phyloP scores from a whole-genome alignment of 2,329 filamentous ascomycete genomes.

The Penicillium sp. region DNA sequence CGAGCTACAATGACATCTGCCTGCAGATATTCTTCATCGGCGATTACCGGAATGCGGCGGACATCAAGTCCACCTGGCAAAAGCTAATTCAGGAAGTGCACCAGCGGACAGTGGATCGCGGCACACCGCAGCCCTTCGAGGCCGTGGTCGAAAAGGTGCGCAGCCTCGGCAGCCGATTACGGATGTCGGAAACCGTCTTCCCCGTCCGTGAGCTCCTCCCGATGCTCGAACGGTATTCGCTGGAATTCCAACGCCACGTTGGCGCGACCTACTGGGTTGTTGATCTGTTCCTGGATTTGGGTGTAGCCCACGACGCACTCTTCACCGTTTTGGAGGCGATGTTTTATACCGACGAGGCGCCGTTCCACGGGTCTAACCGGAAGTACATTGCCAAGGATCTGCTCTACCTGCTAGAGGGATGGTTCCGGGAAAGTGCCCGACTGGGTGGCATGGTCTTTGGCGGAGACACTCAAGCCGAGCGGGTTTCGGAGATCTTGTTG shows the following conservation, averaged over 20 bases:
- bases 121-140: slow-evolving; percentile 51
- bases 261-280: slow-evolving; percentile 62
- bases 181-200: slow-evolving; percentile 60
- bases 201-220: slow-evolving; percentile 59
- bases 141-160: slow-evolving; percentile 59
- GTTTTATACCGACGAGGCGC: slow-evolving; percentile 68
- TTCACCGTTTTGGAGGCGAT: slow-evolving; percentile 66
- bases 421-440: slow-evolving; percentile 62
- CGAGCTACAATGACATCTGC: slow-evolving; percentile 90
- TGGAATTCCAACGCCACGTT: slow-evolving; percentile 53
- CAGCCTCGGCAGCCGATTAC: slow-evolving; percentile 59
- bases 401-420: slow-evolving; percentile 62
- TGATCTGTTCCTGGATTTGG: slow-evolving; percentile 67
- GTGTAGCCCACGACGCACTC: slow-evolving; percentile 64
- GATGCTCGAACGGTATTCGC: slow-evolving; percentile 59
- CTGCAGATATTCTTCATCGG: slow-evolving; percentile 89
- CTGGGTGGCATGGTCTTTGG: slow-evolving; percentile 62
- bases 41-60: slow-evolving; percentile 84
- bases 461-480: slow-evolving; percentile 60
- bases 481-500: slow-evolving; percentile 50
- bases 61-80: slow-evolving; percentile 83
- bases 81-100: slow-evolving; percentile 76
- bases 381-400: slow-evolving; percentile 64
- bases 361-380: slow-evolving; percentile 63
- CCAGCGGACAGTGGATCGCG: slow-evolving; percentile 52